phyloP scores from a whole-genome alignment of 2,329 filamentous ascomycete genomes.

The Cordyceps cateniannulata region DNA sequence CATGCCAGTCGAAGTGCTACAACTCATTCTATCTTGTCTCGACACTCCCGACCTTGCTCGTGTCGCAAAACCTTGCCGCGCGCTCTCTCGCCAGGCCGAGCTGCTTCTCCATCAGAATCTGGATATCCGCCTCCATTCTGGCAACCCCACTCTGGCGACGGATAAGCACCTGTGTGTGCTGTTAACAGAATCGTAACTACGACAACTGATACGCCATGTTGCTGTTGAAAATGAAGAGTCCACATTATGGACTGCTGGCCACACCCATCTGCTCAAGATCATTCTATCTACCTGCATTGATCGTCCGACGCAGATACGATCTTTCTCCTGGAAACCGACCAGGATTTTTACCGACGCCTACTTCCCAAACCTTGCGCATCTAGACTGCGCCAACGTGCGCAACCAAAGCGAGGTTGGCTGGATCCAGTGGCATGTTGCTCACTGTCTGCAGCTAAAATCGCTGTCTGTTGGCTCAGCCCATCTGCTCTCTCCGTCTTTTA shows the following conservation, averaged over 20 bases:
- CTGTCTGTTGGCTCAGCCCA: neutral
- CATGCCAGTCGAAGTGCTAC: neutral
- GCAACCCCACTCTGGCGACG: neutral
- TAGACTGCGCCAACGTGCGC: neutral
- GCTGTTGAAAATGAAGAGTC: neutral
- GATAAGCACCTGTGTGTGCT: neutral
- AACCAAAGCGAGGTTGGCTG: neutral
- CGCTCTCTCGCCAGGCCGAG: neutral
- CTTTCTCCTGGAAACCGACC: neutral
- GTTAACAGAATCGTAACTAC: neutral
- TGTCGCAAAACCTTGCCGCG: neutral
- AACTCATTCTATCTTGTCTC: neutral
- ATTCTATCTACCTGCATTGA: neutral
- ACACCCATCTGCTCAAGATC: neutral
- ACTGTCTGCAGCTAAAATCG: neutral
- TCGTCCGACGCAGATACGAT: neutral
- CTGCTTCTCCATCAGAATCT: neutral
- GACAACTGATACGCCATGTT: neutral
- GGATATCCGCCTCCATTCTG: neutral
- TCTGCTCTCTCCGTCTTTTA: neutral
- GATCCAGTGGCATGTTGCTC: neutral
- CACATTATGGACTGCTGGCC: neutral
- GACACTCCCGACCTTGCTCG: neutral
- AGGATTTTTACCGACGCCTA: neutral
- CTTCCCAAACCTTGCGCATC: neutral